A percentile compares a stretch with the other conserved stretches of the same genome.
These are phyloP conservation scores for Penicillium corylophilum DNA, from an alignment of 2,329 filamentous ascomycete genomes.

Conservation along the genomic window DNA sequence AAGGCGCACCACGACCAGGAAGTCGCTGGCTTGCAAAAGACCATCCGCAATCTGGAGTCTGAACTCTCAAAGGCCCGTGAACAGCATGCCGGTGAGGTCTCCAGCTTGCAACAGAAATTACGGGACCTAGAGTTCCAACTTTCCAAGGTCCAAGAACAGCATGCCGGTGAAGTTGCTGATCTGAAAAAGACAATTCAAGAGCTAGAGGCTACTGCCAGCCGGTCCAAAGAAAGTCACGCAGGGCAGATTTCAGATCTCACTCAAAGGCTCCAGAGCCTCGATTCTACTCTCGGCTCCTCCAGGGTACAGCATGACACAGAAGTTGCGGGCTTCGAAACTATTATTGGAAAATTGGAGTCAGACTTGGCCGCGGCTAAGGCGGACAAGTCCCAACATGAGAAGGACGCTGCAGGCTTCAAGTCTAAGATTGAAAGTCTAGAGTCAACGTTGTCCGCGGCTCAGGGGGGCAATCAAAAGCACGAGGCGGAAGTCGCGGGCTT, in stretches of 20 bases:
- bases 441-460: conserved; percentile 47
- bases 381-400: conserved; percentile 44
- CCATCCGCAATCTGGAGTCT: conserved; percentile 59
- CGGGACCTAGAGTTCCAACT: conserved; percentile 55
- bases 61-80: conserved; percentile 50
- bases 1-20: conserved; percentile 57
- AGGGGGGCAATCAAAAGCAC: conserved; percentile 29
- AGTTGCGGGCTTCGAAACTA: conserved; percentile 57
- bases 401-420: conserved; percentile 58
- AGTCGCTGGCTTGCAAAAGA: conserved; percentile 61
- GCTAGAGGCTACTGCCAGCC: conserved; percentile 49
- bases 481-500: conserved; percentile 61
- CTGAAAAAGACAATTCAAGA: conserved; percentile 58
- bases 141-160: conserved; percentile 49
- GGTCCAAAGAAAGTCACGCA: conserved; percentile 62
- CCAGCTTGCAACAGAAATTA: conserved; percentile 57
- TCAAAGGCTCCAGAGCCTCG: conserved; percentile 59
- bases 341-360: conserved; percentile 57
- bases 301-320: conserved; percentile 55
- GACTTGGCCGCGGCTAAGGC: conserved; percentile 49
- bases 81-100: conserved; percentile 55
- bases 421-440: conserved; percentile 61
- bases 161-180: conserved; percentile 59
- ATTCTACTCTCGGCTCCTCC: conserved; percentile 52
- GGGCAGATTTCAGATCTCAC: conserved; percentile 62